Base-by-base conservation (phyloP, 352 stramenopile species). In the Phytophthora idaei region DNA sequence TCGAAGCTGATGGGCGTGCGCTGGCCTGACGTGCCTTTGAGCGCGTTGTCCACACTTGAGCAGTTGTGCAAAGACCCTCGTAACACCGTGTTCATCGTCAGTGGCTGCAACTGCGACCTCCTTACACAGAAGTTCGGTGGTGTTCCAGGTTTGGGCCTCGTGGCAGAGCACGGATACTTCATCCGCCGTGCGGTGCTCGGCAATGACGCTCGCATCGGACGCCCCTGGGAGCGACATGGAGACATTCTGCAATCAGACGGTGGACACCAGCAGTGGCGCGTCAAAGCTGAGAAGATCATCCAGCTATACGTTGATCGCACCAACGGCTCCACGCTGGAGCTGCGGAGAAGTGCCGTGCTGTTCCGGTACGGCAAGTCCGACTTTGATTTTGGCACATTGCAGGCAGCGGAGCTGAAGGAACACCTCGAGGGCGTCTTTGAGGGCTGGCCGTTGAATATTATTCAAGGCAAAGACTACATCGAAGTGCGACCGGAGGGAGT, bases 281-380 rank as follows among this genome's bases (percentile, higher is more conserved):
- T 97, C 3, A 96, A 98, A 61, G 95, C 93, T 0, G 87, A 98
- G 63, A 89, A 86, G 36, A 94, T 99, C 41, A 99, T 99, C 80
- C 83, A 99, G 74, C 85, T 99, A 5, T 99, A 99, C 73, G 94
- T 98, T 25, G 95, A 98, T 68, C 86, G 97, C 37, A 99, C 98
- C 2, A 98, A 99, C 71, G 97, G 98, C 12, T 98, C 97, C 9
- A 98, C 98, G 49, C 85, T 99, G 29, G 98, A 99, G 83, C 79
- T 98, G 46, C 99, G 98, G 12, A 96, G 97, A 64, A 99, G 97
- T 65, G 98, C 98, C 8, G 86, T 99, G 29, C 77, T 99, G 1
- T 99, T 98, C 80, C 97, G 99, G 46, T 99, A 99, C 63, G 92
- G 94, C 60, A 98, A 99, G 72, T 97, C 97, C 5, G 98, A 99